Evolutionary conservation across 1,284 basidiomycete species (phyloP), one percentile per base, ranked within the genome.

Genomic region (Tremellales sp.): DNA sequence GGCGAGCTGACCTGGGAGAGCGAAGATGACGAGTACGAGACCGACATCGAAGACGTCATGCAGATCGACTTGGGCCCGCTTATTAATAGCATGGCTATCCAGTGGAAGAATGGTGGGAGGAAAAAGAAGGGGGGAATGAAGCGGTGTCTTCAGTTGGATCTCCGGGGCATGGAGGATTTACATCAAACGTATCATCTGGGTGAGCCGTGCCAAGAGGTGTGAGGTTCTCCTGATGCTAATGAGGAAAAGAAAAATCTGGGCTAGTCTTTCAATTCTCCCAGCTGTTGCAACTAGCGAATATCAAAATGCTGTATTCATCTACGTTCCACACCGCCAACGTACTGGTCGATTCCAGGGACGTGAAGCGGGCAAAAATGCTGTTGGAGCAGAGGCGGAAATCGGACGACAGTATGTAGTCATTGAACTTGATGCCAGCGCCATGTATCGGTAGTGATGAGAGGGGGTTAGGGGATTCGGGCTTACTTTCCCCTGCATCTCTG

Each of bases 251-350:
- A 49, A 66, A 63, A 48, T 65, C 61, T 8, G 85, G 86, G 24
- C 76, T 87, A 8, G 83, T 88, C 42, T 85, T 80, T 61, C 80
- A 81, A 31, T 87, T 85, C 65, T 87, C 85, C 19, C 77, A 80
- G 19, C 78, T 84, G 10, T 77, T 88, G 8, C 79, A 84, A 50
- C 77, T 80, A 51, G 81, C 81, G 54, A 78, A 79, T 5, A 85
- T 87, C 66, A 83, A 86, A 66, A 86, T 87, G 70, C 85, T 87
- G 78, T 88, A 88, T 62, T 85, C 83, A 51, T 87, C 85, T 37
- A 87, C 86, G 10, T 85, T 82, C 61, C 86, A 87, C 69, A 87
- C 86, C 13, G 87, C 86, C 43, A 89, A 88, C 66, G 72, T 89
- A 27, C 75, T 88, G 57, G 85, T 70, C 29, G 61, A 66, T 39